Base-by-base conservation (phyloP, 441 rosid genomes). In the Populus hybrid region DNA sequence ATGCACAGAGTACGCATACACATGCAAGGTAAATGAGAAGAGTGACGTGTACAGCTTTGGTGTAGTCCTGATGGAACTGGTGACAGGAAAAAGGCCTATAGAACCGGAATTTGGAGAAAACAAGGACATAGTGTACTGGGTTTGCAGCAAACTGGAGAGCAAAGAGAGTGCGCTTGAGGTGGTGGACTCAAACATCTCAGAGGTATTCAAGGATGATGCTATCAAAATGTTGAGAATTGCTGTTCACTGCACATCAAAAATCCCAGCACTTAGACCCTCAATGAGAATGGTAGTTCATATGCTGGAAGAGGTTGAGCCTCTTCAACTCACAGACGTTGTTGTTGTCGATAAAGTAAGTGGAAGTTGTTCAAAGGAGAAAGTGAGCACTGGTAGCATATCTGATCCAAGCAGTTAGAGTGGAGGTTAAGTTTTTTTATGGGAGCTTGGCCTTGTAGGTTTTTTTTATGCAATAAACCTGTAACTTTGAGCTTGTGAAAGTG, bases 1-100 rank as follows among this genome's bases (percentile, higher is more conserved):
- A 54, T 76, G 42, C 78, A 76, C 93, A 95, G 98, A 95, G 78
- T 93, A 93, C 70, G 99, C 95, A 28, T 95, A 92, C 84, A 83
- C 98, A 6, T 84, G 80, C 73, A 95, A 89, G 78, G 93, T 93
- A 72, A 89, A 80, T 3, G 96, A 92, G 86, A 95, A 95, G 83
- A 90, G 92, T 40, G 97, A 95, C 20, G 99, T 95, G 78, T 95
- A 93, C 72, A 92, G 99, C 74, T 95, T 93, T 6, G 99, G 98
- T 2, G 97, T 95, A 11, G 98, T 95, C 70, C 78, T 95, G 38
- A 90, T 93, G 94, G 99, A 95, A 79, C 86, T 93, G 18, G 94
- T 91, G 78, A 91, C 90, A 0, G 97, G 98, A 23, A 95, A 85
- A 80, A 92, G 80, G 80, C 97, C 99, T 0, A 85, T 88, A 54